Conservation (phyloP, 1,139 yeast genomes). For the Debaryomyces psychrophilus region DNA sequence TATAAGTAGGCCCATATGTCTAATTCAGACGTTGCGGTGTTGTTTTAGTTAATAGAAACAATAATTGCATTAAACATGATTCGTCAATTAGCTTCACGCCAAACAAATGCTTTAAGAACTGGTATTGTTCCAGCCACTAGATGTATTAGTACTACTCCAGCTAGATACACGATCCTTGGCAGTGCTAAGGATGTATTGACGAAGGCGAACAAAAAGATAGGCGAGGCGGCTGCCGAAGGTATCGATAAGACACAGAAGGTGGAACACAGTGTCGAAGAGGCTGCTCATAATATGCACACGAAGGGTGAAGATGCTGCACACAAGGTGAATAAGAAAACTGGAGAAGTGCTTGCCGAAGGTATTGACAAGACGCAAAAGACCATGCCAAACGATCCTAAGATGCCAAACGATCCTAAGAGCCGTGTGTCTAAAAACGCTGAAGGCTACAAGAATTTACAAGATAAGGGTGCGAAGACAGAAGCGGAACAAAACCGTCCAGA, state of each 20-base stretch:
- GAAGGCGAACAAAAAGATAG: slow-evolving; percentile 37
- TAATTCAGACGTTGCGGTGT: not conserved
- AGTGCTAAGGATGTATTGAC: slow-evolving; percentile 39
- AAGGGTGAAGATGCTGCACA: slow-evolving; percentile 19
- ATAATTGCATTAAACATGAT: slow-evolving; percentile 17
- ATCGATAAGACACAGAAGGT: slow-evolving; percentile 27
- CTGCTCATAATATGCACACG: slow-evolving; percentile 11
- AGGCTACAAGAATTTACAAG: slow-evolving; percentile 45
- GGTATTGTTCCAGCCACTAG: slow-evolving; percentile 8
- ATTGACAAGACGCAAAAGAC: slow-evolving; percentile 34
- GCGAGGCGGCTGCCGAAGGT: slow-evolving; percentile 33
- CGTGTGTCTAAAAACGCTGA: slow-evolving; percentile 30
- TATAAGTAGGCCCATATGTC: slow-evolving; percentile 4
- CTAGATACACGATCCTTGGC: slow-evolving; percentile 30
- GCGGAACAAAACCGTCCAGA: slow-evolving; percentile 51
- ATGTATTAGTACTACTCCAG: slow-evolving; percentile 6
- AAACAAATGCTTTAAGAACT: slow-evolving; percentile 12
- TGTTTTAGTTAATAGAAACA: not conserved
- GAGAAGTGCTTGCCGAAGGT: slow-evolving; percentile 39
- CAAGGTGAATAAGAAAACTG: slow-evolving; percentile 31
- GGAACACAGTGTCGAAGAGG: slow-evolving; percentile 13
- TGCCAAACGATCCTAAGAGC: slow-evolving; percentile 20
- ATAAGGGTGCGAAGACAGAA: slow-evolving; percentile 47
- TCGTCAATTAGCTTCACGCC: slow-evolving; percentile 20
- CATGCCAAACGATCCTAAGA: slow-evolving; percentile 20